phyloP scores from a whole-genome alignment of 1,139 yeast genomes.

The Candida smagusa region DNA sequence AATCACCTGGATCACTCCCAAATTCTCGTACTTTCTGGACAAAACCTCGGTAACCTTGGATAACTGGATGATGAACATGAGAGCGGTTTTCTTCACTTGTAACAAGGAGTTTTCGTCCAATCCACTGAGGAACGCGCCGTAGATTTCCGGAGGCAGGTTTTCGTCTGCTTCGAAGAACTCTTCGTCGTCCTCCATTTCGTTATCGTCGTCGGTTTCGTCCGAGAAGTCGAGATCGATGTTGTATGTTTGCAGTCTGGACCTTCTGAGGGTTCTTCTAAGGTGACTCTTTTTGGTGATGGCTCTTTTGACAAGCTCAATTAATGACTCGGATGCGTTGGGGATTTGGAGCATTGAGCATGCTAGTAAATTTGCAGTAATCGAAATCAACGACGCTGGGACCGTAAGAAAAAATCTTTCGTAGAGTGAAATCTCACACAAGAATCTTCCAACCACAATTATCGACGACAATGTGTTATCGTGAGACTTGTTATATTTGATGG shows the following conservation, averaged over 20 bases:
- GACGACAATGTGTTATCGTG: slow-evolving; percentile 40
- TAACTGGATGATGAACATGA: slow-evolving; percentile 46
- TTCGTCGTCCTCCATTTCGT: slow-evolving; percentile 10
- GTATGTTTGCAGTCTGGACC: slow-evolving; percentile 4
- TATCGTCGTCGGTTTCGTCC: slow-evolving; percentile 15
- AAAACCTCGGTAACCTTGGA: slow-evolving; percentile 53
- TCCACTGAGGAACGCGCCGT: slow-evolving; percentile 52
- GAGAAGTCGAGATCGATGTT: neutral
- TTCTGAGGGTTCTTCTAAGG: slow-evolving; percentile 5
- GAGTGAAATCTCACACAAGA: slow-evolving; percentile 72
- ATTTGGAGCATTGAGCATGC: slow-evolving; percentile 65
- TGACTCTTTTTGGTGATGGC: slow-evolving; percentile 7
- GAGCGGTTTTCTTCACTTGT: slow-evolving; percentile 40
- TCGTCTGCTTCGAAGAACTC: slow-evolving; percentile 15
- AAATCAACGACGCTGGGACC: slow-evolving; percentile 59
- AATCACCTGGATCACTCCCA: slow-evolving; percentile 42
- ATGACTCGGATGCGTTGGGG: slow-evolving; percentile 33
- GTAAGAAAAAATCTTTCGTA: slow-evolving; percentile 68
- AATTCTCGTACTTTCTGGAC: slow-evolving; percentile 47
- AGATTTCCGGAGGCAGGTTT: slow-evolving; percentile 42
- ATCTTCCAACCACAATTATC: slow-evolving; percentile 56
- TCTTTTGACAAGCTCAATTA: slow-evolving; percentile 23
- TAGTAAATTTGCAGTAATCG: slow-evolving; percentile 66
- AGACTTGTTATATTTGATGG: slow-evolving; percentile 28
- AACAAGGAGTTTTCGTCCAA: slow-evolving; percentile 41